phyloP scores from a whole-genome alignment of 352 stramenopile species.

The Pythium utonaiense region DNA sequence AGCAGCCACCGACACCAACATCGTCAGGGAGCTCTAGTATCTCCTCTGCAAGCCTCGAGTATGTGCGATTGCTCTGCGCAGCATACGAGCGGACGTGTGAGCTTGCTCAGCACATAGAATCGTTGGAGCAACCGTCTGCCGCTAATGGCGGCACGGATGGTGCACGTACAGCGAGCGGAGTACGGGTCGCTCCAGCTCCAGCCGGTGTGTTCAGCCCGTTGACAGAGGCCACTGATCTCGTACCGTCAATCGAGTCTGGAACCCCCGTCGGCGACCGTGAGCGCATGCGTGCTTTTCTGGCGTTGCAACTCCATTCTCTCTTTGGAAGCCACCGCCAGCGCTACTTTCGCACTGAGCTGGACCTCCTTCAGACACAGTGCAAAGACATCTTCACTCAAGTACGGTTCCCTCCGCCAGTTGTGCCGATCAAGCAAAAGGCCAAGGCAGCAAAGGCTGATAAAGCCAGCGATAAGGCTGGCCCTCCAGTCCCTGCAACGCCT shows the following conservation, averaged over 20 bases:
- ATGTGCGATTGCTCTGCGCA: constrained; percentile 55
- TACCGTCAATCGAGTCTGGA: neutral
- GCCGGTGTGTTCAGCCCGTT: constrained; percentile 5
- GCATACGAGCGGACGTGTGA: constrained; percentile 64
- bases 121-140: constrained; percentile 21
- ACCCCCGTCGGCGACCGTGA: constrained; percentile 25
- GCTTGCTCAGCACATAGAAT: constrained; percentile 48
- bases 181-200: constrained; percentile 18
- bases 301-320: constrained; percentile 71
- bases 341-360: constrained; percentile 65
- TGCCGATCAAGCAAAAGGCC: constrained; percentile 33
- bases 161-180: neutral
- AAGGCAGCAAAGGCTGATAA: constrained; percentile 27
- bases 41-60: constrained; percentile 36
- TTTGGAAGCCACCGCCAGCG: constrained; percentile 69
- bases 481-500: constrained; percentile 8
- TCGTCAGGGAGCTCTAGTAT: neutral
- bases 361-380: constrained; percentile 52
- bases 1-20: neutral
- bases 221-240: constrained; percentile 18
- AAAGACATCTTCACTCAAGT: constrained; percentile 35
- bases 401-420: constrained; percentile 46
- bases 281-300: constrained; percentile 68
- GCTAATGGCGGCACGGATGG: neutral
- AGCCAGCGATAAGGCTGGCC: constrained; percentile 9